Evolutionary conservation across 345 rosid species (phyloP), one percentile per base, ranked within the genome.

Genomic region (Hypericum androsaemum): DNA sequence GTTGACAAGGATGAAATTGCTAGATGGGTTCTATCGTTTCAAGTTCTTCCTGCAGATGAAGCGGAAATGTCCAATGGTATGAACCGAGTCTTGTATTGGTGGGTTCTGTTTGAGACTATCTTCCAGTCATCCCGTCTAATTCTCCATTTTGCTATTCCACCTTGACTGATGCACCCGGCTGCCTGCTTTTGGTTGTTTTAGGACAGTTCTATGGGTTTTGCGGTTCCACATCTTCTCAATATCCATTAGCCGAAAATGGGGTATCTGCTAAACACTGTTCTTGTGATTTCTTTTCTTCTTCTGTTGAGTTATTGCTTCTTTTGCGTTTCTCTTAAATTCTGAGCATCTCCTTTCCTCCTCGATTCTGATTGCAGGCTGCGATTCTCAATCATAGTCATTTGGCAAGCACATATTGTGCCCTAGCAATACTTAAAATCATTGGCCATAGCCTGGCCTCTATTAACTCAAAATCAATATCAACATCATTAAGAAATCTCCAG

Each of bases 321-420:
- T 4, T 38, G n/a, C 12, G 10, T 63, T 44, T 35, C 8, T 8
- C 3, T 10, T 17, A 41, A 22, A 15, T 47, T 16, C 41, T 12
- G 9, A 52, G 12, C 7, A 32, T 50, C 7, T 39, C 36, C 55
- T 52, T 47, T 57, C 35, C 46, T 54, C 41, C 42, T 62, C 58
- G 6, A 66, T 54, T 22, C 52, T 71, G 47, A 16, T 8, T 70
- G 59, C 50, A 89, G 95, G 79, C 60, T 56, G 69, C 66, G 47
- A 57, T 50, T 57, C 74, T 58, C 47, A 82, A 87, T 61, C 63
- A 64, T 43, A 76, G 98, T 71, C 86, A 87, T 68, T 46, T 88
- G 71, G 94, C 98, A 44, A 88, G 95, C 72, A 82, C 89, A 0
- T 84, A 82, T 56, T 90, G 74, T 70, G 98, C 98, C 12, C 50